These are phyloP conservation scores for Bathelium albidoporum DNA, from an alignment of 495 filamentous ascomycete species.

Conservation along the genomic window DNA sequence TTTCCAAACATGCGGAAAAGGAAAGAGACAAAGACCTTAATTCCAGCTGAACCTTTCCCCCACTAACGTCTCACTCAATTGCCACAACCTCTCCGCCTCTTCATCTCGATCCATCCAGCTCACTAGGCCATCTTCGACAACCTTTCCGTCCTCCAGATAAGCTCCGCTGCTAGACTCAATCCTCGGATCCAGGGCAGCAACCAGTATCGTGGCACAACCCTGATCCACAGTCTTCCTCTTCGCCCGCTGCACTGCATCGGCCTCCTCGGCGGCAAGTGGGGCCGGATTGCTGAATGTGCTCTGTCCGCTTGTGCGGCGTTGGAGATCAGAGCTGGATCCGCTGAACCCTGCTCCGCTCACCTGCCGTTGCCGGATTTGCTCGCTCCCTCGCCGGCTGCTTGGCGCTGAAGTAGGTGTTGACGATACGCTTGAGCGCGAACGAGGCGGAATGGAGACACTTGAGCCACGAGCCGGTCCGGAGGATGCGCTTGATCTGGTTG, in stretches of 20 bases:
- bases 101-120: slow-evolving; percentile 23
- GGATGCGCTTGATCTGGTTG: not conserved
- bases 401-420: not conserved
- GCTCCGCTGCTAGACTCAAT: not conserved
- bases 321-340: not conserved
- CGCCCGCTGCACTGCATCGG: not conserved
- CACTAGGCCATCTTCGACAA: slow-evolving; percentile 16
- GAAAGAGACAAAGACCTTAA: not conserved
- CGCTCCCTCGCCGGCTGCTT: not conserved
- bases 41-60: slow-evolving; percentile 15
- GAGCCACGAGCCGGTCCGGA: not conserved
- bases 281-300: not conserved
- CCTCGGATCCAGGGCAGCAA: slow-evolving; percentile 39
- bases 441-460: not conserved
- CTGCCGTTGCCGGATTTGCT: not conserved
- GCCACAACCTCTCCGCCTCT: slow-evolving; percentile 42
- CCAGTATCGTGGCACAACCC: slow-evolving; percentile 35
- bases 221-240: slow-evolving; percentile 25
- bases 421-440: not conserved
- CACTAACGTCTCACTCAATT: slow-evolving; percentile 40
- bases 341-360: not conserved
- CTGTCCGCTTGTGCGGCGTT: not conserved
- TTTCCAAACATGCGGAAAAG: too few species aligned
- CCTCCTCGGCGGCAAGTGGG: not conserved
- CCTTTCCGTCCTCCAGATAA: slow-evolving; percentile 10